Evolutionary conservation across 495 filamentous ascomycete species (phyloP).

Genomic region (Neurospora sp.): DNA sequence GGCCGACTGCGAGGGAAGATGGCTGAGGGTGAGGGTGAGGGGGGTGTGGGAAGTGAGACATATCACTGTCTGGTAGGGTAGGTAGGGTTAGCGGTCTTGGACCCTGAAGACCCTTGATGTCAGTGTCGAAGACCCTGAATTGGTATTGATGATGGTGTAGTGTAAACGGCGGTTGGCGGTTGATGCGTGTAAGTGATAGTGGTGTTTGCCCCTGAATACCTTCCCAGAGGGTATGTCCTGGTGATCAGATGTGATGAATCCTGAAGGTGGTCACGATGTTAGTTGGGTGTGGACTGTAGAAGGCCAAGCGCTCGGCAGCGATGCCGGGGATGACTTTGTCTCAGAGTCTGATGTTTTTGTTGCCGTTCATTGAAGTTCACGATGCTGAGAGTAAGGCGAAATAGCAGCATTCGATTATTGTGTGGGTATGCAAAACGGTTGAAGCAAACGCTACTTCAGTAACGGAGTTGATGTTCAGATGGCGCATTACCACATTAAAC

Average conservation of each 20-base stretch:
- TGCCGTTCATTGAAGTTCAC: not conserved
- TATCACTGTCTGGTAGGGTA: not conserved
- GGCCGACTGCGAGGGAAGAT: not conserved
- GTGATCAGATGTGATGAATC: not conserved
- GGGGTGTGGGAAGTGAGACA: not conserved
- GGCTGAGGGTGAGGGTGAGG: not conserved
- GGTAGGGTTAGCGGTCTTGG: not conserved
- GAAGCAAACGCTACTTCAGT: not conserved
- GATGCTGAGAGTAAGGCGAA: not conserved
- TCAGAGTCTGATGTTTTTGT: not conserved
- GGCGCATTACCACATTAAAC: not conserved
- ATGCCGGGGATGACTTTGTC: not conserved
- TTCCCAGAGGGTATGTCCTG: not conserved
- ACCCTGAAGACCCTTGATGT: not conserved
- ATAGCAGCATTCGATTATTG: not conserved
- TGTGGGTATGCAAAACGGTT: not conserved
- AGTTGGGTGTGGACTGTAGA: not conserved
- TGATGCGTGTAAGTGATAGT: not conserved
- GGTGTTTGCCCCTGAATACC: not conserved
- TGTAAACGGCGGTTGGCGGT: not conserved
- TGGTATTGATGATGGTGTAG: not conserved
- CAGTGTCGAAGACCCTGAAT: not conserved
- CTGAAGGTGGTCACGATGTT: not conserved
- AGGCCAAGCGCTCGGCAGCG: not conserved
- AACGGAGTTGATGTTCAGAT: not conserved